Conservation (phyloP, 495 filamentous ascomycete species). For the Penicillium ochrochloron region DNA sequence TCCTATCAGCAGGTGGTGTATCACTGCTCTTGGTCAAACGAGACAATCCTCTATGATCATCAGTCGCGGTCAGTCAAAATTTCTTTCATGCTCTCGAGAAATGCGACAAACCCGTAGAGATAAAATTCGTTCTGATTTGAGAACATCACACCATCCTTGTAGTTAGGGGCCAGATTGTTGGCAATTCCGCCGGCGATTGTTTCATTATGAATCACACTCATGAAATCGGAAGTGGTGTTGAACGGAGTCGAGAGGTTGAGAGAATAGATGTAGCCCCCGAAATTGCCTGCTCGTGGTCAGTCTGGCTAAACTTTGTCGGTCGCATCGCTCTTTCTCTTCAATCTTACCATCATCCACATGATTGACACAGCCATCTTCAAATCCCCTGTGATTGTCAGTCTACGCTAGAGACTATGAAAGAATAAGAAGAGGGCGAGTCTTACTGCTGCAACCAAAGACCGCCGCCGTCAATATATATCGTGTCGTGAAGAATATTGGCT, state of each 20-base stretch:
- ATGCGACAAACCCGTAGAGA: conserved; percentile 39
- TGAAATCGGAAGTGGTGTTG: conserved; percentile 31
- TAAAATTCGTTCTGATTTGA: conserved; percentile 65
- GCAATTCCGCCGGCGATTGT: conserved; percentile 49
- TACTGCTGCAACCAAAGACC: conserved; percentile 51
- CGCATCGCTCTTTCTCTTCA: not conserved
- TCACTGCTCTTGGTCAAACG: not conserved
- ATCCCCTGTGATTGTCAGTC: conserved; percentile 25
- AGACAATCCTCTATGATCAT: conserved; percentile 17
- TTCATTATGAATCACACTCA: conserved; percentile 24
- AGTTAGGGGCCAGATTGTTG: conserved; percentile 63
- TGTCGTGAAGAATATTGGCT: conserved; percentile 68
- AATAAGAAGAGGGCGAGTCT: not conserved
- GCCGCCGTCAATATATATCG: conserved; percentile 72
- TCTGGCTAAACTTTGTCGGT: not conserved
- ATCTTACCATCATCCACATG: conserved; percentile 20
- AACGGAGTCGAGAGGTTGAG: conserved; percentile 59
- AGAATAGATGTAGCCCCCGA: conserved; percentile 47
- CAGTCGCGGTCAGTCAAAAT: not conserved
- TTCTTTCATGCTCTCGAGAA: not conserved
- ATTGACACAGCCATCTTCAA: conserved; percentile 27
- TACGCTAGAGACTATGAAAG: not conserved
- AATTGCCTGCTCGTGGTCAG: conserved; percentile 46
- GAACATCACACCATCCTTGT: conserved; percentile 66
- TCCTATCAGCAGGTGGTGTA: conserved; percentile 8